Base-by-base conservation (phyloP, 345 rosid genomes). In the Euphorbia pulcherrima region DNA sequence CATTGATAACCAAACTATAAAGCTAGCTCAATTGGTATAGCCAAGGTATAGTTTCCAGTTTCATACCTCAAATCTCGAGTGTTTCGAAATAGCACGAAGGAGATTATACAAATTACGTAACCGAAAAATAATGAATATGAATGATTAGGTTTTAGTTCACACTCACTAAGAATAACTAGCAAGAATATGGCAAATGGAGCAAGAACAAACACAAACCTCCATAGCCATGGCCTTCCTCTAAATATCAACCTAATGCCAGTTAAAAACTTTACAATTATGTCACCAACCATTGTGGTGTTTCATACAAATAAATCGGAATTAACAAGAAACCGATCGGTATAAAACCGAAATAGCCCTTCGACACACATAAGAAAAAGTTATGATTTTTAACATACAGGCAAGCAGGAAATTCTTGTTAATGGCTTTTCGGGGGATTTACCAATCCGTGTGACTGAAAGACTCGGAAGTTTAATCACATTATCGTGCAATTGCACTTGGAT, bases 401-500 rank as follows among this genome's bases (percentile, higher is more conserved):
- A 58, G 58, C 64, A n/a, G n/a, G n/a, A n/a, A n/a, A n/a, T n/a
- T n/a, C n/a, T n/a, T n/a, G n/a, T n/a, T n/a, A n/a, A n/a, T n/a
- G n/a, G n/a, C n/a, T n/a, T n/a, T n/a, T n/a, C n/a, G n/a, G n/a
- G 35, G 58, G 27, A n/a, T 26, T 27, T 12, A 23, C 54, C 30
- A n/a, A n/a, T n/a, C n/a, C 44, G 18, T 6, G 51, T 53, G 47
- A 30, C 23, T 55, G 50, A 71, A 64, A 47, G 52, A 58, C 74
- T 50, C n/a, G n/a, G n/a, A n/a, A n/a, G n/a, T n/a, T 44, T 44
- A 12, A 12, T 90, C 88, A 94, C 99, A 94, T 91, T 81, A 94
- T 89, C 62, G 93, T 78, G 92, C 99, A 94, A 72, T 94, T 94
- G 86, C 99, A 94, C 80, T 91, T 94, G 44, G 92, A 86, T 80